Percentiles rank a stretch among this genome's conserved stretches.
phyloP scores from a whole-genome alignment of 108 stramenopile species.

The Fragilaria crotonensis region DNA sequence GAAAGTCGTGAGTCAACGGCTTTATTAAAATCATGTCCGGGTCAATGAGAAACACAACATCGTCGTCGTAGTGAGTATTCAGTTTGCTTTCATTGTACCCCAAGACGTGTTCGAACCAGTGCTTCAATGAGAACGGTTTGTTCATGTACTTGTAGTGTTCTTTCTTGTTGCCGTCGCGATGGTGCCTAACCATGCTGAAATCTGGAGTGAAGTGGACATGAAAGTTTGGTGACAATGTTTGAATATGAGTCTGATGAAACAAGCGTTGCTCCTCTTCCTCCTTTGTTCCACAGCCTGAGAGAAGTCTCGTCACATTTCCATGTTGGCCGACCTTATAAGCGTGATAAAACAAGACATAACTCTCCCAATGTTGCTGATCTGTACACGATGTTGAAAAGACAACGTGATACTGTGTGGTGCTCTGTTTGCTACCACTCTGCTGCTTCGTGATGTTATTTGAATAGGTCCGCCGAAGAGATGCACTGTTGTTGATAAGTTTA shows the following conservation, averaged over 20 bases:
- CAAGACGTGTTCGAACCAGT: slow-evolving; percentile 37
- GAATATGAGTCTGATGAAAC: slow-evolving; percentile 19
- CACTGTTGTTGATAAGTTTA: no score
- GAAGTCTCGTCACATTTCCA: slow-evolving; percentile 79
- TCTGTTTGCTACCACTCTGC: background rate
- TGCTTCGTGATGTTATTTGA: no score
- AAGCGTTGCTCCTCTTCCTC: slow-evolving; percentile 16
- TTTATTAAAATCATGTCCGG: slow-evolving; percentile 68
- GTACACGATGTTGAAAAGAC: slow-evolving; percentile 23
- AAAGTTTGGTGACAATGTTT: slow-evolving; percentile 31
- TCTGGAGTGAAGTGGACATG: slow-evolving; percentile 55
- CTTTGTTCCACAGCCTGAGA: slow-evolving; percentile 43
- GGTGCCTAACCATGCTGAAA: slow-evolving; percentile 15
- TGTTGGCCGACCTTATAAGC: slow-evolving; percentile 52
- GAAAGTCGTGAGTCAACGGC: slow-evolving; percentile 49
- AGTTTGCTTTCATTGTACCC: background rate
- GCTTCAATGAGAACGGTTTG: slow-evolving; percentile 61
- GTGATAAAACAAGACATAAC: slow-evolving; percentile 68
- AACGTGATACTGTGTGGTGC: slow-evolving; percentile 10
- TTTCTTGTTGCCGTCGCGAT: background rate
- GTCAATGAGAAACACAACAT: slow-evolving; percentile 59
- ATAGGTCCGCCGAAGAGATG: no score
- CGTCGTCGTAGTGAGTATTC: slow-evolving; percentile 12
- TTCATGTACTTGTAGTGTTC: slow-evolving; percentile 46
- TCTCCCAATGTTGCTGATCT: slow-evolving; percentile 72